Evolutionary conservation across 352 stramenopile genomes (phyloP), one percentile per base, ranked within the genome.

Genomic region (Phytopythium ostracodes): DNA sequence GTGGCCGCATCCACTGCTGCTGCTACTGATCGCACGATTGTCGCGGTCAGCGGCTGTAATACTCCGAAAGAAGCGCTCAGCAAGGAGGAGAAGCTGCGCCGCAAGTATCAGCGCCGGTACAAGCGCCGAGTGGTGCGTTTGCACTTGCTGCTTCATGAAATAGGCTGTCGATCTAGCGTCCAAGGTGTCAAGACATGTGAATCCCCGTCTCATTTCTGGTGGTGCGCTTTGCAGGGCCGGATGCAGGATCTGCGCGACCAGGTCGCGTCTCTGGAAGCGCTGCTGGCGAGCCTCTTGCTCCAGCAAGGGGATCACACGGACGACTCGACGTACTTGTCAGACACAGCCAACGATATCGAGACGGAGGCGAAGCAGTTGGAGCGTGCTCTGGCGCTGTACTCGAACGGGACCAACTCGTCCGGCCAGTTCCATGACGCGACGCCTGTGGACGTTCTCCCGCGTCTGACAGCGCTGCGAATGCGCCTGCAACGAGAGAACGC

Each of bases 31-130:
- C 44, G 22, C 44, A 22, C 22, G 5, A 25, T 51, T 18, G 44
- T 20, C 11, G n/a, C 11, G 9, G 22, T 31, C 0, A 31, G 50
- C 0, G 50, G 18, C 0, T 18, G 27, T 5, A 17, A 38, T 8
- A 7, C 50, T 15, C 27, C 20, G 27, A 8, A 2, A 2, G 12
- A n/a, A 14, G 27, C 17, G 31, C 50, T 58, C 3, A 58, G 6
- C 52, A 58, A 58, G 52, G 52, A 58, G 33, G 52, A 58, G 52
- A 43, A 12, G 18, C 33, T 58, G 33, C 29, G 52, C 11, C 52
- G 52, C 33, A 58, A 58, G 52, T 58, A 44, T 33, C 52, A 44
- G 33, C 52, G 52, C 29, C 29, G 33, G 14, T 58, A 58, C 52
- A 33, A 46, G 20, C 52, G 52, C 6, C 29, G 52, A 27, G 31